phyloP scores from a whole-genome alignment of 441 rosid species.

The Populus tomentosa region DNA sequence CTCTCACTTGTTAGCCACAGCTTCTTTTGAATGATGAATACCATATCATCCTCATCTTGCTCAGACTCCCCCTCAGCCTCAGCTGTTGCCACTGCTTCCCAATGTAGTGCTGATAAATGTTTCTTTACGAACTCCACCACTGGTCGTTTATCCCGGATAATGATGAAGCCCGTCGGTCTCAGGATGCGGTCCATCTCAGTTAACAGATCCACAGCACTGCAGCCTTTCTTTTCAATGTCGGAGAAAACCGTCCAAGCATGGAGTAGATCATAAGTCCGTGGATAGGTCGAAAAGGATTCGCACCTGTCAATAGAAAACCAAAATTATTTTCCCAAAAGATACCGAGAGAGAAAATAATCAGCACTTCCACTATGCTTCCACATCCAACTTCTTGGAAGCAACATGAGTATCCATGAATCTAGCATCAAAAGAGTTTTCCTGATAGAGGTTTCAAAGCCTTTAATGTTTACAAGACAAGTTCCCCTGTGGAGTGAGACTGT shows the following conservation, averaged over 20 bases:
- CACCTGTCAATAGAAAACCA: conserved; percentile 54
- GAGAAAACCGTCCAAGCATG: conserved; percentile 89
- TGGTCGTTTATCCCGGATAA: conserved; percentile 66
- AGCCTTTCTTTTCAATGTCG: conserved; percentile 74
- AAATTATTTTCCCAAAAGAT: background rate
- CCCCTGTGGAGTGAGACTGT: too few species aligned
- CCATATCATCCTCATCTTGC: conserved; percentile 47
- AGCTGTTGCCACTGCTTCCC: conserved; percentile 69
- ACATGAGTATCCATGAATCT: too few species aligned
- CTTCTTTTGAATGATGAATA: conserved; percentile 74
- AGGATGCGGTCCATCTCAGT: conserved; percentile 94
- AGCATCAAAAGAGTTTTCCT: too few species aligned
- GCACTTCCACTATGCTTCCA: background rate
- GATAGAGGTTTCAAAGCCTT: too few species aligned
- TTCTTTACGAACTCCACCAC: conserved; percentile 65
- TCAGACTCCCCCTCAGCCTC: conserved; percentile 40
- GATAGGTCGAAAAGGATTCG: conserved; percentile 88
- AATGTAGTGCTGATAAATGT: conserved; percentile 69
- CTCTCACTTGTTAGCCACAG: conserved; percentile 81
- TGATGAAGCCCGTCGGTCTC: conserved; percentile 79
- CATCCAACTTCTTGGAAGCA: too few species aligned
- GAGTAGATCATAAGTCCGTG: conserved; percentile 90
- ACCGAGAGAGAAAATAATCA: background rate
- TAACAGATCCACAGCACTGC: conserved; percentile 78
- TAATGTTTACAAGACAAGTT: too few species aligned